A percentile compares a stretch with the other conserved stretches of the same genome.
These are phyloP conservation scores for Santalum album DNA, from an alignment of 164 flowering plant genomes.

Conservation along the genomic window DNA sequence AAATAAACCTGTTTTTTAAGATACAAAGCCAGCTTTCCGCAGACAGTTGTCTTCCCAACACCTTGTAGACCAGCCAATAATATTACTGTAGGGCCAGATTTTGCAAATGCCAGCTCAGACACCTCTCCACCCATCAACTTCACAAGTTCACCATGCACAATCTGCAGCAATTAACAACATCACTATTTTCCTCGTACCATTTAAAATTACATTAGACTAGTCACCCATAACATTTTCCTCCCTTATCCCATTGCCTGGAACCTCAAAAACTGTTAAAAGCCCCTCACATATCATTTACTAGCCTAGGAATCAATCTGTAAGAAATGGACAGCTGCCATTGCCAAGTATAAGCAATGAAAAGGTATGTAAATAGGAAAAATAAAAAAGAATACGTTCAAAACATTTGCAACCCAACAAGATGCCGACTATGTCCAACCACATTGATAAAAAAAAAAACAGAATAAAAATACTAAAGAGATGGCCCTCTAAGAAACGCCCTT, in stretches of 20 bases:
- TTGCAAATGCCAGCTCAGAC: conserved; percentile 77
- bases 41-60: conserved; percentile 97
- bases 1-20: conserved; percentile 76
- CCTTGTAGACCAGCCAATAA: conserved; percentile 97
- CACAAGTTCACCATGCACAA: conserved; percentile 84
- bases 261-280: not conserved
- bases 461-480: not conserved
- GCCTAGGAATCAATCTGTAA: too few relatives aligned
- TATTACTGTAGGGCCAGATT: conserved; percentile 79
- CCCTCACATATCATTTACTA: too few relatives aligned
- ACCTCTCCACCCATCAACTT: conserved; percentile 99
- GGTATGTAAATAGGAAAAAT: not conserved
- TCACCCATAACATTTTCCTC: not conserved
- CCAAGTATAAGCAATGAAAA: not conserved
- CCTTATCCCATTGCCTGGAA: not conserved
- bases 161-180: conserved; percentile 34
- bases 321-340: too few relatives aligned
- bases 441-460: too few relatives aligned
- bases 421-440: not conserved
- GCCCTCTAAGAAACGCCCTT: not conserved
- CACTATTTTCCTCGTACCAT: not conserved
- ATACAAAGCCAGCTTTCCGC: conserved; percentile 83
- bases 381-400: not conserved
- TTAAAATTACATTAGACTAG: not conserved
- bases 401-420: not conserved